Evolutionary conservation across 306 rosid species (phyloP).

Genomic region (Bauhinia variegata): DNA sequence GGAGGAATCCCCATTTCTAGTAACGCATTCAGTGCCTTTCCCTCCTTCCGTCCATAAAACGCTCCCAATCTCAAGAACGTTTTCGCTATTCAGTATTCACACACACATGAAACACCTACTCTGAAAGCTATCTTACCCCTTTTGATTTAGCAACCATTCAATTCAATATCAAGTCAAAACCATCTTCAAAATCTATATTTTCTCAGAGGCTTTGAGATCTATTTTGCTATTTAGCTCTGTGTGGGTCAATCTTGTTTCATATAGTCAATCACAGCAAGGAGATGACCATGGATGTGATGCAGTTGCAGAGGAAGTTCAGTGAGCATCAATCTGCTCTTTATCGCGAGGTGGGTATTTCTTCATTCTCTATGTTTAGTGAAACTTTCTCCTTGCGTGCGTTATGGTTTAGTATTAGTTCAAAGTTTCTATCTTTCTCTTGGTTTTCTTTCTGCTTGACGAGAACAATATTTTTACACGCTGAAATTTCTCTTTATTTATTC

Average conservation of each 20-base stretch:
- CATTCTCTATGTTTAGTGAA: neutral
- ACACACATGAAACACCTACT: neutral
- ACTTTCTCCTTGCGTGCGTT: neutral
- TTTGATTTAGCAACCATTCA: neutral
- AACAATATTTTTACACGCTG: too few relatives aligned
- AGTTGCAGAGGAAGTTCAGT: constrained; percentile 49
- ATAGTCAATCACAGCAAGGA: neutral
- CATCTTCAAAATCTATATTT: neutral
- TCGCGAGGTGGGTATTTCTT: constrained; percentile 51
- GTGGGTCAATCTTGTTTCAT: too few relatives aligned
- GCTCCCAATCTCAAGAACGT: constrained; percentile 6
- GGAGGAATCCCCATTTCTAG: constrained; percentile 26
- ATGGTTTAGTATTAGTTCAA: neutral
- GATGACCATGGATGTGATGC: constrained; percentile 63
- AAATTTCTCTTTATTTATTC: too few relatives aligned
- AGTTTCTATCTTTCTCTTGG: too few relatives aligned
- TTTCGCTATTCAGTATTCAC: constrained; percentile 14
- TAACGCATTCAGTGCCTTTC: constrained; percentile 18
- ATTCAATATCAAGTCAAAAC: neutral
- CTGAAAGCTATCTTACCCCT: too few relatives aligned
- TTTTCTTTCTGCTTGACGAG: too few relatives aligned
- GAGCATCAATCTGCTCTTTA: constrained; percentile 52
- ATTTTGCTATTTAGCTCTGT: neutral
- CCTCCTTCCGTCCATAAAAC: neutral
- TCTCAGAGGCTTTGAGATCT: neutral